Percentiles rank a stretch among this genome's conserved stretches.
These are phyloP conservation scores for Tirmania nivea DNA, from an alignment of 495 filamentous ascomycete genomes.

Conservation along the genomic window DNA sequence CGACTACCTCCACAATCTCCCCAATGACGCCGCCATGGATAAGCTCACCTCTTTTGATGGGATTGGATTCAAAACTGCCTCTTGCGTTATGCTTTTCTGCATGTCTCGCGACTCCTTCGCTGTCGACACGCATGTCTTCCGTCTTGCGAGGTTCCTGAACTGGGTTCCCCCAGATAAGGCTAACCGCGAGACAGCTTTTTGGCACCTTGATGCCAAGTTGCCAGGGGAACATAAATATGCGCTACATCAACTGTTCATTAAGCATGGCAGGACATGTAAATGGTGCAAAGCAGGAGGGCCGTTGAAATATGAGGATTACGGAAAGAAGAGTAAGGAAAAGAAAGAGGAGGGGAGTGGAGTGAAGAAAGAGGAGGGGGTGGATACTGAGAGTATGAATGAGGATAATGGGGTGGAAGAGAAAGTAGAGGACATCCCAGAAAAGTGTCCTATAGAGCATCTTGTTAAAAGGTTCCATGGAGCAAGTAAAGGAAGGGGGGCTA, in stretches of 20 bases:
- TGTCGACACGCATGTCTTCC: slow-evolving; percentile 68
- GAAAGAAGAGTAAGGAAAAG: not conserved
- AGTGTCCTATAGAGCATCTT: not conserved
- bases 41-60: slow-evolving; percentile 58
- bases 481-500: not conserved
- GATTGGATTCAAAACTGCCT: slow-evolving; percentile 78
- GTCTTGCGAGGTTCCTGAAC: slow-evolving; percentile 61
- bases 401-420: not conserved
- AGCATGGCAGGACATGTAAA: slow-evolving; percentile 61
- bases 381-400: not conserved
- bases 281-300: slow-evolving; percentile 40
- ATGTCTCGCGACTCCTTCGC: slow-evolving; percentile 58
- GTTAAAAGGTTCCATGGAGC: not conserved
- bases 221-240: slow-evolving; percentile 76
- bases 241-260: slow-evolving; percentile 70
- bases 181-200: slow-evolving; percentile 47
- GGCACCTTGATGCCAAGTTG: slow-evolving; percentile 58
- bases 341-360: slow-evolving; percentile 5
- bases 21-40: slow-evolving; percentile 45
- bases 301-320: not conserved
- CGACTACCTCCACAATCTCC: slow-evolving; percentile 51
- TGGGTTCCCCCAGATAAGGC: slow-evolving; percentile 54
- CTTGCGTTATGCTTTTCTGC: slow-evolving; percentile 67
- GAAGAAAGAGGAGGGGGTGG: slow-evolving; percentile 18
- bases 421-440: not conserved